phyloP scores from a whole-genome alignment of 257 asterid species.

The Solanum rostratum region DNA sequence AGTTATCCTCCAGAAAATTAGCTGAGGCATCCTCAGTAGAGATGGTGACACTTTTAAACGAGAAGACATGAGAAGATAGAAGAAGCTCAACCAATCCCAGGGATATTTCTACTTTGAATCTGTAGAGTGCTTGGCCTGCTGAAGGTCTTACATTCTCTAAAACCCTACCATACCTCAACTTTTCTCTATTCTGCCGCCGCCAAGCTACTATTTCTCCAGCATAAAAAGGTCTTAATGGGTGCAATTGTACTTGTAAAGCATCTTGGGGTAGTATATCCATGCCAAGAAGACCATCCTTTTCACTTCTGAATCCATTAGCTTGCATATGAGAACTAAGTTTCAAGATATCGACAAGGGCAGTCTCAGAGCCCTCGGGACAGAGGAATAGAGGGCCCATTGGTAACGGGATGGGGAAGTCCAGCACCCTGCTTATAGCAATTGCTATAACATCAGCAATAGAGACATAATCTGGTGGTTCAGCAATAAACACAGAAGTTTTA shows the following conservation, averaged over 20 bases:
- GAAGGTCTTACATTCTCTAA: constrained; percentile 78
- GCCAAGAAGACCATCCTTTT: constrained; percentile 48
- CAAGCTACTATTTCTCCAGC: constrained; percentile 93
- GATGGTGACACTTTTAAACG: constrained; percentile 61
- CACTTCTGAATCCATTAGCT: constrained; percentile 28
- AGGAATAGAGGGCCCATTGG: constrained; percentile 71
- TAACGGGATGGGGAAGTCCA: constrained; percentile 65
- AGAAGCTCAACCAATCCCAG: constrained; percentile 43
- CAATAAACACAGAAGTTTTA: constrained; percentile 47
- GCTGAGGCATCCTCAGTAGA: constrained; percentile 33
- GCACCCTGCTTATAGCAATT: constrained; percentile 51
- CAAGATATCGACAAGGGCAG: constrained; percentile 48
- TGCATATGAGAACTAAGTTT: constrained; percentile 50
- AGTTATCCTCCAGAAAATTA: constrained; percentile 24
- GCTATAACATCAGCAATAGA: constrained; percentile 62
- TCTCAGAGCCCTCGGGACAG: constrained; percentile 65
- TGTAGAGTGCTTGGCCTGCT: constrained; percentile 83
- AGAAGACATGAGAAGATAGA: constrained; percentile 81
- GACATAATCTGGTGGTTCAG: constrained; percentile 71
- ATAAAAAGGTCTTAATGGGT: constrained; percentile 90
- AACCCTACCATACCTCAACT: constrained; percentile 78
- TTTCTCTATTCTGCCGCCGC: constrained; percentile 78
- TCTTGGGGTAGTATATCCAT: constrained; percentile 78
- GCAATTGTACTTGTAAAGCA: constrained; percentile 80
- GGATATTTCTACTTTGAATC: constrained; percentile 64